Base-by-base conservation (phyloP, 2,329 filamentous ascomycete species). In the Fusarium anguioides region DNA sequence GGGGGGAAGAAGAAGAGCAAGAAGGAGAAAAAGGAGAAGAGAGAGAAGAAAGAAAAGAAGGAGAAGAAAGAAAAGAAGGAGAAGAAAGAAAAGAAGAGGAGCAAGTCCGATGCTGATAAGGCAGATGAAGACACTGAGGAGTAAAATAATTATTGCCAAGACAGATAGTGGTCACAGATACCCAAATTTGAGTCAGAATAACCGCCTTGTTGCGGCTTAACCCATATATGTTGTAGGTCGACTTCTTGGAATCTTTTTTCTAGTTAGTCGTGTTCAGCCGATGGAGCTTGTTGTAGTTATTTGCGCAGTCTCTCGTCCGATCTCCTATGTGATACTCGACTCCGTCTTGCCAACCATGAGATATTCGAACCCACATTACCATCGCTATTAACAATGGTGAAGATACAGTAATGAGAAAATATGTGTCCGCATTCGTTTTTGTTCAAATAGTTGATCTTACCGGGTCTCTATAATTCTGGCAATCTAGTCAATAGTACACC, bases 111-210 rank as follows among this genome's bases (percentile, higher is more conserved):
- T 15, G 42, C 61, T 8, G 45, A 10, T 24, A 47, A 65, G 35
- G 52, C 26, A 42, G 49, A 26, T 9, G 57, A 63, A 12, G 51
- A 69, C 36, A 18, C 55, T 24, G 37, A 49, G 31, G 59, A 62
- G 67, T 68, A 63, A 64, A 44, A 51, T 49, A 39, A 35, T 53
- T n/a, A 31, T 60, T 56, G 18, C 14, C 40, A 33, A 44, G 47
- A 56, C 44, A 46, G 36, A 45, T 40, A 52, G 47, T 48, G 66
- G 66, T 52, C 33, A 55, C 45, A 60, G 40, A 71, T 71, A 69
- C 65, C 65, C 65, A 68, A 47, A 69, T 11, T 51, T 42, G 40
- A 63, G 47, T 39, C 41, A 44, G 31, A 15, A 63, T 24, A 45
- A 23, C 26, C 18, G 12, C n/a, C 29, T 45, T 50, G 18, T 23